Evolutionary conservation across 805 yeast species (phyloP).

Genomic region (Ogataea pignaliae): DNA sequence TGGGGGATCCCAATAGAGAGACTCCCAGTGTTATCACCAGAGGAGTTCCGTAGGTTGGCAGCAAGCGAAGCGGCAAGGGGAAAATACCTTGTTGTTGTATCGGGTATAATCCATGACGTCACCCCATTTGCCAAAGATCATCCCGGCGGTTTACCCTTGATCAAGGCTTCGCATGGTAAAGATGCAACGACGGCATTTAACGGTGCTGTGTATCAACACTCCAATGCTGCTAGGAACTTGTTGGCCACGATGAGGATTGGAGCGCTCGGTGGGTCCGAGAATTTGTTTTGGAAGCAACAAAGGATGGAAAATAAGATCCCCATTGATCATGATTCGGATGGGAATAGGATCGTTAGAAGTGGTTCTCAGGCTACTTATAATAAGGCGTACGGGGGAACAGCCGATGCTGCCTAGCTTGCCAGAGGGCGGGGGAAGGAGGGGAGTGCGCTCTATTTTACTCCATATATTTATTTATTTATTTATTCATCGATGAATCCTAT

Average conservation of each 20-base stretch:
- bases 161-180: slow-evolving; percentile 79
- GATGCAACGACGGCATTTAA: slow-evolving; percentile 93
- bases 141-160: slow-evolving; percentile 86
- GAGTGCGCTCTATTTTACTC: background rate
- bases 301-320: slow-evolving; percentile 63
- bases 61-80: slow-evolving; percentile 26
- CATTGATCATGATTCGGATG: slow-evolving; percentile 48
- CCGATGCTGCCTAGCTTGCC: slow-evolving; percentile 49
- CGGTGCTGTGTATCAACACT: slow-evolving; percentile 92
- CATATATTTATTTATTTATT: slow-evolving; percentile 1
- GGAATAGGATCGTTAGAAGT: slow-evolving; percentile 53
- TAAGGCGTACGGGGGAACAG: slow-evolving; percentile 43
- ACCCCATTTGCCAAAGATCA: slow-evolving; percentile 88
- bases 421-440: too few species aligned
- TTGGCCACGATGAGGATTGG: slow-evolving; percentile 94
- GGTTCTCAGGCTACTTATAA: slow-evolving; percentile 52
- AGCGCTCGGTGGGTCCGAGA: slow-evolving; percentile 77
- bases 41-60: slow-evolving; percentile 40
- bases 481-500: background rate
- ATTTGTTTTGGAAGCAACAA: slow-evolving; percentile 76
- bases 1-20: slow-evolving; percentile 95
- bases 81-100: slow-evolving; percentile 72
- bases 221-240: slow-evolving; percentile 88
- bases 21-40: slow-evolving; percentile 60
- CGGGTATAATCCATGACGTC: slow-evolving; percentile 90